phyloP scores from a whole-genome alignment of 1,139 yeast genomes.

The Geotrichum bryndzae region DNA sequence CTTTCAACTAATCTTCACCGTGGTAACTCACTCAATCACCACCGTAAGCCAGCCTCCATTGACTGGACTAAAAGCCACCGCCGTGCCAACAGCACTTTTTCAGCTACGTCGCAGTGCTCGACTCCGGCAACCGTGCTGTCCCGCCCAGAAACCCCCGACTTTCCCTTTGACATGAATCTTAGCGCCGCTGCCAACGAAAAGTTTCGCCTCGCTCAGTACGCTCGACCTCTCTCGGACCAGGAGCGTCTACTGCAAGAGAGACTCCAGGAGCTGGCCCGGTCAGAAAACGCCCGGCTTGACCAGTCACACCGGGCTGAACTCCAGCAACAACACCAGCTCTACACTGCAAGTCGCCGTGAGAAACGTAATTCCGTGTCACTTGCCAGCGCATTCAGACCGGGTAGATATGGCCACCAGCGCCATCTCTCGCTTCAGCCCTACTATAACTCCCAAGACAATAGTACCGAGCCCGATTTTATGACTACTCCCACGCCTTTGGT shows the following conservation, averaged over 20 bases:
- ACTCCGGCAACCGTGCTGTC: constrained; percentile 6
- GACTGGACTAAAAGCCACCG: constrained; percentile 8
- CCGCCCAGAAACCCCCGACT: constrained; percentile 9
- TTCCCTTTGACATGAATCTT: neutral
- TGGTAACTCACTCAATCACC: neutral
- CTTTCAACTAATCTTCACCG: neutral
- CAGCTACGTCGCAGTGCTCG: neutral
- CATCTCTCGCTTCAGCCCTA: constrained; percentile 17
- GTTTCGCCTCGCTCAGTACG: neutral
- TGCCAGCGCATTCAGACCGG: neutral
- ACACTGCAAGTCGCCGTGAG: neutral
- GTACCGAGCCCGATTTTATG: neutral
- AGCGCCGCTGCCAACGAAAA: neutral
- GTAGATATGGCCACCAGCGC: constrained; percentile 8
- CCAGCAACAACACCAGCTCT: neutral
- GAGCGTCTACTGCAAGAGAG: constrained; percentile 31
- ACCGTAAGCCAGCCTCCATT: neutral
- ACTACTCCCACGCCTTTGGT: neutral
- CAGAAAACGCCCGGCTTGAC: constrained; percentile 30
- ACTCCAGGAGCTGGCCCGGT: constrained; percentile 32
- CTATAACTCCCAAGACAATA: constrained; percentile 13
- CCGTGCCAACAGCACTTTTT: constrained; percentile 8
- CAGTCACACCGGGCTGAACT: neutral
- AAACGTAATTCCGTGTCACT: constrained; percentile 6
- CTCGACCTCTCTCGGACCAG: constrained; percentile 17